Conservation (phyloP, 768 basidiomycete genomes). For the Amanita phalloides region DNA sequence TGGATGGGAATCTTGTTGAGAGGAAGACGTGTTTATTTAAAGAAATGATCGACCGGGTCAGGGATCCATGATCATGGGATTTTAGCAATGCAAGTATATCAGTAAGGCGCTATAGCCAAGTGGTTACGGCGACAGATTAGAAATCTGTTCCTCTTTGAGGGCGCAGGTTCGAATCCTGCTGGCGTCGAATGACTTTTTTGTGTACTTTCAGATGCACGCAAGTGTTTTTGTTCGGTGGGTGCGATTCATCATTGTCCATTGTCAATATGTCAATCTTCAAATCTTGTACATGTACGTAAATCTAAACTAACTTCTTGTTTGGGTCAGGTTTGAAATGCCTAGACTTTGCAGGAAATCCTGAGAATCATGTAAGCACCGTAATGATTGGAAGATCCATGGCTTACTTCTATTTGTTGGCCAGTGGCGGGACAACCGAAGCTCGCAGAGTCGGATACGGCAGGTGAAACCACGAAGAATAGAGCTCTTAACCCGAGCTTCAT, state of each 20-base stretch:
- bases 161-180: constrained; percentile 55
- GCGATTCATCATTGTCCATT: not conserved
- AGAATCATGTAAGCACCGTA: not conserved
- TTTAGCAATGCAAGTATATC: no score
- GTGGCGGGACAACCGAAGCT: constrained; percentile 57
- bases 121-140: constrained; percentile 74
- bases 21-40: no score
- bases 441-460: constrained; percentile 50
- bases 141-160: constrained; percentile 46
- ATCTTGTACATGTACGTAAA: not conserved
- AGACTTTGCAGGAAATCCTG: constrained; percentile 2
- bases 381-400: not conserved
- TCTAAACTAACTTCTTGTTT: not conserved
- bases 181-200: constrained; percentile 26
- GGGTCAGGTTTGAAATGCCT: not conserved
- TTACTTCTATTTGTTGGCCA: constrained; percentile 7
- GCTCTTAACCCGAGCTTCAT: constrained; percentile 53
- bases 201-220: no score
- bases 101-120: constrained; percentile 49
- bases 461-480: constrained; percentile 55
- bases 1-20: no score
- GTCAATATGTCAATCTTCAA: not conserved
- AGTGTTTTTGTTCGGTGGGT: no score
- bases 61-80: no score
- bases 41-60: no score